phyloP scores from a whole-genome alignment of 805 yeast species.

The Candida germanica region DNA sequence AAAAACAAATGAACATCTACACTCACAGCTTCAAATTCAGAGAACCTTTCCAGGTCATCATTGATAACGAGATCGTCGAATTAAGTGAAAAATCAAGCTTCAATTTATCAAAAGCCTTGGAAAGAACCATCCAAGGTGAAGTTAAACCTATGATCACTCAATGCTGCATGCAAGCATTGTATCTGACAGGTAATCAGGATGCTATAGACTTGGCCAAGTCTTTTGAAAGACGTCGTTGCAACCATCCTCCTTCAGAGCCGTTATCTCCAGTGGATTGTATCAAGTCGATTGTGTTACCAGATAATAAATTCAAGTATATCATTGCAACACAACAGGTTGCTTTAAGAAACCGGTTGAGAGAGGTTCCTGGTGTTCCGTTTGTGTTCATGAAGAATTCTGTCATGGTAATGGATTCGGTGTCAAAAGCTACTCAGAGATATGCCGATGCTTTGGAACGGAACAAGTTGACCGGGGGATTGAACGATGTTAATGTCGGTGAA shows the following conservation, averaged over 20 bases:
- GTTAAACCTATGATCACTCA: conserved; percentile 91
- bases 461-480: conserved; percentile 77
- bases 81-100: conserved; percentile 65
- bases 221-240: conserved; percentile 90
- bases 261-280: conserved; percentile 74
- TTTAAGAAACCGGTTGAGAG: conserved; percentile 65
- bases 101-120: conserved; percentile 77
- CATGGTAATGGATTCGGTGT: conserved; percentile 93
- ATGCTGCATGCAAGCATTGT: conserved; percentile 87
- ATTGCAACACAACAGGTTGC: conserved; percentile 80
- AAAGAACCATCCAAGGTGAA: conserved; percentile 79
- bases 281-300: conserved; percentile 59
- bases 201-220: conserved; percentile 80
- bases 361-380: conserved; percentile 86
- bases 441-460: conserved; percentile 51
- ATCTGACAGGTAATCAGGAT: conserved; percentile 63
- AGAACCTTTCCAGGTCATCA: conserved; percentile 86
- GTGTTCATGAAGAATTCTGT: conserved; percentile 86
- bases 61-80: conserved; percentile 75
- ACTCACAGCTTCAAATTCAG: conserved; percentile 86
- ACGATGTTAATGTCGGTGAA: conserved; percentile 56
- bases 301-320: conserved; percentile 87
- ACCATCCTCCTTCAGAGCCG: conserved; percentile 66
- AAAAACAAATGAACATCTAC: conserved; percentile 87
- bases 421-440: conserved; percentile 54